Percentiles rank a stretch among this genome's conserved stretches.
Conservation (phyloP, 352 stramenopile species). For the Vaucheria bursata region DNA sequence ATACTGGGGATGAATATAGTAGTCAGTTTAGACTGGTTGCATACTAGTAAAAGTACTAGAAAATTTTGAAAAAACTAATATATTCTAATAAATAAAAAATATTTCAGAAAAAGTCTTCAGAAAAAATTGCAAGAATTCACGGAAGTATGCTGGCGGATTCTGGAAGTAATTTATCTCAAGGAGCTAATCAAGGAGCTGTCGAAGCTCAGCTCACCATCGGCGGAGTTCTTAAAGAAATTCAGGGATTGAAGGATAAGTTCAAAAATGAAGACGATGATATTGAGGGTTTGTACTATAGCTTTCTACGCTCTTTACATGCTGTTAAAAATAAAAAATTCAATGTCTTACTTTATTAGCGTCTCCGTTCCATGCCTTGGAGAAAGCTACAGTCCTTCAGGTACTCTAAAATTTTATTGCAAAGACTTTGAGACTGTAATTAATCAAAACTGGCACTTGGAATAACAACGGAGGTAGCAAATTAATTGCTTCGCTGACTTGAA, state of each 20-base stretch:
- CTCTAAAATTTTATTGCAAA: not conserved
- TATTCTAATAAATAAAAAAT: too few species aligned
- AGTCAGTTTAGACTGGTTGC: too few species aligned
- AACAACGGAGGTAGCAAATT: too few species aligned
- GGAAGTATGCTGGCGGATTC: too few species aligned
- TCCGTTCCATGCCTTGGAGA: constrained; percentile 85
- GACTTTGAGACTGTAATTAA: too few species aligned
- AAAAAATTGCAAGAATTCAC: too few species aligned
- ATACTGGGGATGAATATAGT: too few species aligned
- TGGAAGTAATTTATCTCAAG: not conserved
- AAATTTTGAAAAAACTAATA: too few species aligned
- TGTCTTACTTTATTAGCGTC: constrained; percentile 57
- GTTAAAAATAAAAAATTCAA: not conserved
- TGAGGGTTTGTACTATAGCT: constrained; percentile 17
- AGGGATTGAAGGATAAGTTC: constrained; percentile 95
- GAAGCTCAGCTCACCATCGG: constrained; percentile 46
- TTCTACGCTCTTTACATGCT: not conserved
- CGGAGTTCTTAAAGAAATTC: constrained; percentile 69
- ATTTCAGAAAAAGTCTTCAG: too few species aligned
- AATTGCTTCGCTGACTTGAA: too few species aligned
- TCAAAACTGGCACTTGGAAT: too few species aligned
- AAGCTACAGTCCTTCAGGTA: constrained; percentile 74
- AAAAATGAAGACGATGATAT: constrained; percentile 93
- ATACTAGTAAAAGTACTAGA: too few species aligned
- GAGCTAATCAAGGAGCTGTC: not conserved